Evolutionary conservation across 345 rosid species (phyloP), one percentile per base, ranked within the genome.

Genomic region (Corchorus olitorius): DNA sequence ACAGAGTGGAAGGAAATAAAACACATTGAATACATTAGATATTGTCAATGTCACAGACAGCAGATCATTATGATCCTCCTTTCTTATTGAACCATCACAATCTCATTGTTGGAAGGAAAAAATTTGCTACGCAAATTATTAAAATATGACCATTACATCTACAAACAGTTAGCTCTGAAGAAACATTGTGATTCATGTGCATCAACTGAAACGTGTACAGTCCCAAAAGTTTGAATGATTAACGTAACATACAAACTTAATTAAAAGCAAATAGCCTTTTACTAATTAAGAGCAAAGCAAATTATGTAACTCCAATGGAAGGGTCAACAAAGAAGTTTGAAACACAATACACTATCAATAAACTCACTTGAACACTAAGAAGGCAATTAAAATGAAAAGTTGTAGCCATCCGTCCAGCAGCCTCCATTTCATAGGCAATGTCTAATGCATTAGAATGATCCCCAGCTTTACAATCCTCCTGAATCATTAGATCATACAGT

Each of bases 401-500:
- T 8, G 98, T 95, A 2, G 99, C 99, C 88, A 87, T 85, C 63
- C 98, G 82, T 48, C 99, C 99, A 27, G 98, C 97, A 12, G 97
- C 96, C 77, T 95, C 99, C 99, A 95, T 95, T 82, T 92, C 97
- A 48, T 93, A 95, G 22, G 96, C 87, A 35, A 95, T 92, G 39
- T 95, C 98, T 63, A 95, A 81, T 65, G 97, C 99, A 81, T 95
- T 95, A 19, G 99, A 93, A 83, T 95, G 99, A 79, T 95, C 99
- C 46, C 98, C 98, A 62, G 81, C 93, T 83, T 89, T 93, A 79
- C 99, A 95, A 62, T 93, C 98, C 83, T 92, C 98, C 66, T 82
- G 89, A 80, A 95, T 95, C 87, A 95, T 82, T 67, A 86, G 70
- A 88, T 95, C 99, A 78, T 95, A 95, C 11, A 95, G 86, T 82